Base-by-base conservation (phyloP, 768 basidiomycete genomes). In the Leucocoprinus leucothites region DNA sequence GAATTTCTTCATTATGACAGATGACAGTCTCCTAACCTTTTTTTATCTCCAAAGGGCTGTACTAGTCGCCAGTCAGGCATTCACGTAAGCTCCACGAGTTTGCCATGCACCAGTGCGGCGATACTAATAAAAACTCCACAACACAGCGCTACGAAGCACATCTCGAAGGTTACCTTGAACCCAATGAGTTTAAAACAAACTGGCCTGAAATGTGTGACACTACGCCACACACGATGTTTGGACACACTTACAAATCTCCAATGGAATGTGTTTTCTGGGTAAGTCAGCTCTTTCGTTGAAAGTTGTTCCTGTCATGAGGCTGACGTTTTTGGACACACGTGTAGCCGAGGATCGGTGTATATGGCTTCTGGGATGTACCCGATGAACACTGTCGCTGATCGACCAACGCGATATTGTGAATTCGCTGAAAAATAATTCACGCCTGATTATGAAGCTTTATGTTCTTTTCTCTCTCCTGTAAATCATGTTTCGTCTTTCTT, bases 161-260 rank as follows among this genome's bases (percentile, higher is more conserved):
- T 19, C 18, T 54, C 7, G 53, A 54, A 25, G 45, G 53, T 3
- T 54, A 54, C 24, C 53, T 54, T 26, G 45, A 54, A 6, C 35
- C 35, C 24, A 48, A 54, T 19, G 36, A 54, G 24, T 54, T 40
- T 13, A 54, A 54, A 18, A 28, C 34, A 1, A 38, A 47, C 11
- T 54, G 53, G 53, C 45, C 35, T 24, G 53, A 54, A 11, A 54
- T 54, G 53, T 54, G 53, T 24, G 21, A n/a, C 25, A 54, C 45
- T 5, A 54, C 53, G 24, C 53, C 53, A 11, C 46, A 54, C 35
- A 47, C n/a, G 1, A 54, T 54, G 53, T 41, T 54, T 21, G 53
- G 53, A 9, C 31, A 40, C 1, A 54, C 45, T 9, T 48, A 38
- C 25, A 21, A 54, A 6, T 47, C 45, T 14, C 53, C 53, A 7